A percentile compares a stretch with the other conserved stretches of the same genome.
phyloP scores from a whole-genome alignment of 1,284 basidiomycete genomes.

The Ustilago tritici region DNA sequence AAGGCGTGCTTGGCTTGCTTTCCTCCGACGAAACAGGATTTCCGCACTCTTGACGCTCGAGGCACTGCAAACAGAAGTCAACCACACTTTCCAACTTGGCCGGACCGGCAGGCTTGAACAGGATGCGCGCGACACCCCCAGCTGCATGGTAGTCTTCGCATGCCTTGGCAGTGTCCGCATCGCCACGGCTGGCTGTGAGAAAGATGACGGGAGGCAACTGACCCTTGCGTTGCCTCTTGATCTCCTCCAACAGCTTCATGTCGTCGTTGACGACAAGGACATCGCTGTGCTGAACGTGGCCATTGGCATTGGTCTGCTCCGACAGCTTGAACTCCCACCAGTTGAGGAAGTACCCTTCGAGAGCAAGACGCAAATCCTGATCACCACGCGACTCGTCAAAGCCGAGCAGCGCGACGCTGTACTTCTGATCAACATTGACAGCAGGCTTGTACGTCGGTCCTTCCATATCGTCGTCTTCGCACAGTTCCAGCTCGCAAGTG shows the following conservation, averaged over 20 bases:
- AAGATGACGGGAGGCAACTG: conserved; percentile 78
- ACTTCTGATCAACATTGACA: conserved; percentile 71
- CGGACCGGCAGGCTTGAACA: conserved; percentile 91
- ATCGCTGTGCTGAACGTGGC: conserved; percentile 72
- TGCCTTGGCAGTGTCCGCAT: conserved; percentile 75
- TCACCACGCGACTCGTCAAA: conserved; percentile 80
- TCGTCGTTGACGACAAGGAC: conserved; percentile 88
- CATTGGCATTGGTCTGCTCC: conserved; percentile 14
- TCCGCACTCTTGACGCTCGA: conserved; percentile 66
- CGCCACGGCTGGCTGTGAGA: conserved; percentile 79
- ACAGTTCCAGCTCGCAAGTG: conserved; percentile 81
- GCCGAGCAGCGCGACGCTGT: conserved; percentile 78
- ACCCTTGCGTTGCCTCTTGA: conserved; percentile 29
- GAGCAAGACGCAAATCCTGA: conserved; percentile 76
- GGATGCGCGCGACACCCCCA: conserved; percentile 86
- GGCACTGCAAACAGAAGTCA: conserved; percentile 78
- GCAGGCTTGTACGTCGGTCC: conserved; percentile 71
- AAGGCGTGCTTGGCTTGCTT: conserved; percentile 55
- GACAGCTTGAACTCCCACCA: conserved; percentile 81
- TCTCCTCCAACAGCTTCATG: conserved; percentile 72
- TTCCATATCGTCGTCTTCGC: conserved; percentile 51
- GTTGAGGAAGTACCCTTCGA: conserved; percentile 77
- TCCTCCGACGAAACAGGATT: conserved; percentile 47
- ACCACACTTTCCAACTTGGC: conserved; percentile 79
- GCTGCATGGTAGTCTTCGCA: conserved; percentile 79